phyloP scores from a whole-genome alignment of 2,329 filamentous ascomycete genomes.

The Scedosporium minutisporum region DNA sequence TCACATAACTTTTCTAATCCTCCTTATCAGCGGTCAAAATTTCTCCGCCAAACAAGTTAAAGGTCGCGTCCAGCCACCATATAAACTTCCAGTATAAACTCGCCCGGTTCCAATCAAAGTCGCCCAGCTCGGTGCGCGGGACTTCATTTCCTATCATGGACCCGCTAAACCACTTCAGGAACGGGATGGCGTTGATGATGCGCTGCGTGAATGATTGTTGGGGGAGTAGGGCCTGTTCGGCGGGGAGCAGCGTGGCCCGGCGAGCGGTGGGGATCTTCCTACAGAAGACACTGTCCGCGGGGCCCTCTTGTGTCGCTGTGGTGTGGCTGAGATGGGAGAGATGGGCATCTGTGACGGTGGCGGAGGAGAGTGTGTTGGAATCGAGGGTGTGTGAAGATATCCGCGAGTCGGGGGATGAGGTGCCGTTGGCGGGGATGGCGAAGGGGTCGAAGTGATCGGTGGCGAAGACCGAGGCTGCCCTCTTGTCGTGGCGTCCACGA shows the following conservation, averaged over 20 bases:
- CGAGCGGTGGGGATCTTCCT: constrained; percentile 58
- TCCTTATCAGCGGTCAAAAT: constrained; percentile 49
- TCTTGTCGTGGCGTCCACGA: constrained; percentile 14
- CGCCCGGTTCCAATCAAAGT: constrained; percentile 65
- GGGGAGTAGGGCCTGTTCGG: constrained; percentile 61
- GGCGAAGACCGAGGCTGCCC: constrained; percentile 19
- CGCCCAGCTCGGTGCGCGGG: constrained; percentile 61
- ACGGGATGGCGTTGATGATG: constrained; percentile 54
- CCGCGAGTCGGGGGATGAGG: constrained; percentile 34
- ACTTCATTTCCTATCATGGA: constrained; percentile 68
- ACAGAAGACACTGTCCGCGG: constrained; percentile 37
- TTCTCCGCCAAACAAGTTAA: constrained; percentile 49
- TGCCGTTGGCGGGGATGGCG: constrained; percentile 18
- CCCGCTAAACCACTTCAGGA: constrained; percentile 62
- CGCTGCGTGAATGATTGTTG: constrained; percentile 57
- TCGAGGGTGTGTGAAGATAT: constrained; percentile 49
- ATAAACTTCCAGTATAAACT: constrained; percentile 60
- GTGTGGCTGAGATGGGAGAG: background rate
- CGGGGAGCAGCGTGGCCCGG: constrained; percentile 54
- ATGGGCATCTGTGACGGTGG: constrained; percentile 30
- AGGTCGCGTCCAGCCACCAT: constrained; percentile 51
- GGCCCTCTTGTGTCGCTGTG: background rate
- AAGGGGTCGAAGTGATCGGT: constrained; percentile 25
- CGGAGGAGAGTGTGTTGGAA: constrained; percentile 31
- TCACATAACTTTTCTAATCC: constrained; percentile 29